These are phyloP conservation scores for Eucalyptus tenuipes DNA, from an alignment of 345 rosid species.

Conservation along the genomic window DNA sequence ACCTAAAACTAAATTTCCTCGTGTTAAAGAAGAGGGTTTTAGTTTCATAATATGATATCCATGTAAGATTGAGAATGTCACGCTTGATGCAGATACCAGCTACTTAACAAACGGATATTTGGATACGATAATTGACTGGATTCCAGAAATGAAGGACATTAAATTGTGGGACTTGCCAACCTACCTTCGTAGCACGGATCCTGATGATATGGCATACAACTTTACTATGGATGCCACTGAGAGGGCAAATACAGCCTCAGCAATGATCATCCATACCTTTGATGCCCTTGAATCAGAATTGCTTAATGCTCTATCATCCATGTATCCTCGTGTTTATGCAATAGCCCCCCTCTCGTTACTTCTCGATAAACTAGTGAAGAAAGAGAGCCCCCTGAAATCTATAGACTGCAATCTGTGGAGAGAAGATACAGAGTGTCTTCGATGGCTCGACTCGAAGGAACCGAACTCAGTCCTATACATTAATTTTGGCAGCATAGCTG, in stretches of 20 bases:
- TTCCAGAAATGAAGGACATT: background rate
- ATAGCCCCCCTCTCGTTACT: background rate
- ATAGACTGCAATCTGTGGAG: background rate
- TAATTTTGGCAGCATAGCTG: background rate
- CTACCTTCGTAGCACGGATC: background rate
- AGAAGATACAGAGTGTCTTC: background rate
- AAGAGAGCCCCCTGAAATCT: background rate
- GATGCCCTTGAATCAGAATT: background rate
- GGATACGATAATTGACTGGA: background rate
- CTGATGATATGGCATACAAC: background rate
- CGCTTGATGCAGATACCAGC: background rate
- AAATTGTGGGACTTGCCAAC: background rate
- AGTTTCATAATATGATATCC: background rate
- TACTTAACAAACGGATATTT: background rate
- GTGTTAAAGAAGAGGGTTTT: background rate
- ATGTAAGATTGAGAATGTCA: background rate
- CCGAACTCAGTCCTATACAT: background rate
- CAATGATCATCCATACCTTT: background rate
- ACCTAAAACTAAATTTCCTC: background rate
- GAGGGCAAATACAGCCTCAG: background rate
- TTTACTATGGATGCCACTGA: background rate
- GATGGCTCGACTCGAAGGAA: background rate
- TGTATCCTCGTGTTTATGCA: background rate
- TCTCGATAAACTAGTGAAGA: background rate
- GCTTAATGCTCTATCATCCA: background rate